Conservation (phyloP, 2,329 filamentous ascomycete species). For the Trichoderma simmonsii region DNA sequence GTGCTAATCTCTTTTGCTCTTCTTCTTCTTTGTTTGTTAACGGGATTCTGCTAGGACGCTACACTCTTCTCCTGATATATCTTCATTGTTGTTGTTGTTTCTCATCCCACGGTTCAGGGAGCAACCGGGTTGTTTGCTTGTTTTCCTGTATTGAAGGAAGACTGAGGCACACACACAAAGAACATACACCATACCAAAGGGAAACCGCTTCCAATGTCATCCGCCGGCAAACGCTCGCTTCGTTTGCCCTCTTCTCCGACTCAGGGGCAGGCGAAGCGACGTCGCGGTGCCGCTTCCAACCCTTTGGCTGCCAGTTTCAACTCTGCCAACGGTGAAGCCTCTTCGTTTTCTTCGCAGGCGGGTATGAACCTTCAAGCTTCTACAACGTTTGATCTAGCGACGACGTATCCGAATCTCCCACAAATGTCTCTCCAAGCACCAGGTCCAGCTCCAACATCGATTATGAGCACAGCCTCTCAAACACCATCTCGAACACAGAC, state of each 20-base stretch:
- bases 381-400: not conserved
- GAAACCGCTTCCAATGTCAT: not conserved
- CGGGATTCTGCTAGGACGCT: not conserved
- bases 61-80: not conserved
- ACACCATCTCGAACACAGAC: not conserved
- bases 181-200: not conserved
- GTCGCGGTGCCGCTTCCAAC: not conserved
- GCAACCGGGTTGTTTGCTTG: not conserved
- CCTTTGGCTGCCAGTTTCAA: not conserved
- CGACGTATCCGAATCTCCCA: not conserved
- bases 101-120: not conserved
- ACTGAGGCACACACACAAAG: not conserved
- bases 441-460: not conserved
- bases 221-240: not conserved
- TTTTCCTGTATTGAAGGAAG: not conserved
- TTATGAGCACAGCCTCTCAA: not conserved
- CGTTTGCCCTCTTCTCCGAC: not conserved
- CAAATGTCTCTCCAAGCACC: not conserved
- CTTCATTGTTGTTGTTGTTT: not conserved
- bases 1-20: not conserved
- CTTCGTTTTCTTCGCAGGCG: not conserved
- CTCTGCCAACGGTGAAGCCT: not conserved
- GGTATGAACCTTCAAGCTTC: not conserved
- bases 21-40: not conserved
- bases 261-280: slow-evolving; percentile 5